Evolutionary conservation across 805 yeast species (phyloP).

Genomic region (Millerago galiae): DNA sequence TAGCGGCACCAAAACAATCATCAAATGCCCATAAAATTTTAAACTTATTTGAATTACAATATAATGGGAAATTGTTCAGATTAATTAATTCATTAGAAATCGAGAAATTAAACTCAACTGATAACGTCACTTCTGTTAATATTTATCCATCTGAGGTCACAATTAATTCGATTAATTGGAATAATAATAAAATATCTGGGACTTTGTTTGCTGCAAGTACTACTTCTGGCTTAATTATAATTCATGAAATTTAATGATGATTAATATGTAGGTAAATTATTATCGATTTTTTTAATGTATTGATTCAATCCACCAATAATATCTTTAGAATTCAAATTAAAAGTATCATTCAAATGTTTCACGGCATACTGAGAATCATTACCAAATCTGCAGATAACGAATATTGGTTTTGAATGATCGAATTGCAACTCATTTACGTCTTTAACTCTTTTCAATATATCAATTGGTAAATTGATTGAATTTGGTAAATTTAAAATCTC

Average conservation of each 20-base stretch:
- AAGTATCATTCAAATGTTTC: constrained; percentile 41
- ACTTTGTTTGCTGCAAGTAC: constrained; percentile 50
- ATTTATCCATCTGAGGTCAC: constrained; percentile 45
- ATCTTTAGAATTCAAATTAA: constrained; percentile 52
- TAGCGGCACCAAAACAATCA: constrained; percentile 29
- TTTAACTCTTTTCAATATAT: constrained; percentile 33
- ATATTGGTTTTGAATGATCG: constrained; percentile 32
- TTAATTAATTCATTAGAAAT: constrained; percentile 35
- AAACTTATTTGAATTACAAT: constrained; percentile 35
- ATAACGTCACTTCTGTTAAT: constrained; percentile 19
- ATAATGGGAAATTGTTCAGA: constrained; percentile 33
- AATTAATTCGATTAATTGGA: constrained; percentile 52
- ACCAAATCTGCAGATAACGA: constrained; percentile 79
- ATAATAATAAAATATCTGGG: constrained; percentile 36
- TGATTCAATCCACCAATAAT: constrained; percentile 69
- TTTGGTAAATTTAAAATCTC: constrained; percentile 54
- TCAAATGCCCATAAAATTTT: constrained; percentile 24
- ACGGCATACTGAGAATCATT: constrained; percentile 86
- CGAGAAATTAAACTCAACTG: constrained; percentile 24
- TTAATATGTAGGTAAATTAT: constrained; percentile 56
- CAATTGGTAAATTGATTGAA: constrained; percentile 60
- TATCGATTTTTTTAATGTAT: constrained; percentile 62
- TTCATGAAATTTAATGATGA: constrained; percentile 6
- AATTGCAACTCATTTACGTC: constrained; percentile 23
- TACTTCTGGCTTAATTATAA: constrained; percentile 42